Base-by-base conservation (phyloP, 31 red algal genomes). In the Pterothamnion heteromorphum region DNA sequence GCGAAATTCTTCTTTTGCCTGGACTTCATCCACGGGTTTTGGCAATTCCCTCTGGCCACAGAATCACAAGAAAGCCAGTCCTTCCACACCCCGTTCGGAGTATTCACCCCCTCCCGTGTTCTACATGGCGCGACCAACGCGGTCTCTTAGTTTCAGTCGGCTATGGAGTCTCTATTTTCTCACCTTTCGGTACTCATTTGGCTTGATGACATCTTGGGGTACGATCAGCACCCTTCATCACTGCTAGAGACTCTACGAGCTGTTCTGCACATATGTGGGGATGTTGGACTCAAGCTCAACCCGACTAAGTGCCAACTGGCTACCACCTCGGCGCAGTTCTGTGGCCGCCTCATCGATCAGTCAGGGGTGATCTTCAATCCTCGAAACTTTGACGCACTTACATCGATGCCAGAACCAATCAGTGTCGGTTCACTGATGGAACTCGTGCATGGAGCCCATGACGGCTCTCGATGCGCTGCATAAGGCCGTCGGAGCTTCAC, bases 11-110 rank as follows among this genome's bases (percentile, higher is more conserved):
- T 4, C 3, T 86, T 92, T 37, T 87, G 80, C 24, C 20, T 94
- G 26, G 93, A 94, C 38, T 92, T 94, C 57, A 0, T 92, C 3
- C 89, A 91, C 44, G 93, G 89, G 33, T 94, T 92, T 88, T 91
- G 89, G 89, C 89, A 94, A 44, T 88, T 94, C 44, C 89, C 80
- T 5, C 27, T 94, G n/a, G 80, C 27, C 43, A 81, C 74, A 81
- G 37, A 88, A 3, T 94, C 93, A 2, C 89, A 34, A 35, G 93
- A 94, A 32, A 88, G 89, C 36, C 89, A 31, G 41, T 87, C 72
- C 33, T 92, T 92, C 44, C 89, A 92, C 35, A 94, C 93, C n/a
- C 89, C 89, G 20, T 86, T 88, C 36, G 14, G 1, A 35, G 93
- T 94, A 26, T 91, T 43, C 90, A 92, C 80, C 28, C 89, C 93